Base-by-base conservation (phyloP, 768 basidiomycete genomes). In the Boletus vermiculosoides region DNA sequence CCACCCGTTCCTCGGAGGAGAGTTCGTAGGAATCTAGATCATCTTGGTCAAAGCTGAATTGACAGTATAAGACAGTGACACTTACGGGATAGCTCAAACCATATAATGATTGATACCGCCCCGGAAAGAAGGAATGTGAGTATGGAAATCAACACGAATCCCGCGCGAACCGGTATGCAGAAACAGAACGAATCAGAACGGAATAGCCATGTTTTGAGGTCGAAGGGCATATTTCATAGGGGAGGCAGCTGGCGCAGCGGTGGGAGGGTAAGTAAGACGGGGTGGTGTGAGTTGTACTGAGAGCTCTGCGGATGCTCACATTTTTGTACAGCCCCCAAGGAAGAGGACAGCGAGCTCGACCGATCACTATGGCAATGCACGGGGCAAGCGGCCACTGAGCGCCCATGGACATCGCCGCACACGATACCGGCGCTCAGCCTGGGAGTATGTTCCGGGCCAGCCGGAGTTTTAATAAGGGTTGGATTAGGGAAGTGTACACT, bases 41-140 rank as follows among this genome's bases (percentile, higher is more conserved):
- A 45, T 57, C 30, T 39, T 54, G 28, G 44, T 44, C 44, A 49
- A 28, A 50, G n/a, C 42, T 50, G 31, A 2, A 31, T 8, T 2
- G 46, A n/a, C 6, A 2, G 16, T 11, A 23, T 15, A 4, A 10
- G 40, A 31, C 11, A 20, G 39, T 15, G 45, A 46, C 18, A 77
- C 85, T 56, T 57, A 87, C 87, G 77, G 23, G 74, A 75, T 18
- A 87, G 69, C 65, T 87, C 83, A 66, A 82, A 85, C 86, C 85
- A 88, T 25, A 85, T 63, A 36, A 82, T 65, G 59, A 82, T 68
- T 3, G 83, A 76, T 33, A 87, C 72, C 18, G 80, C 56, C 2
- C 81, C 85, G 9, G 83, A 75, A 31, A 86, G 71, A 20, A 86
- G 60, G 52, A 85, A 78, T 1, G 80, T 80, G 9, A 87, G 68